Evolutionary conservation across 2,329 filamentous ascomycete genomes (phyloP), one percentile per base, ranked within the genome.

Genomic region (Claviceps pazoutovae): DNA sequence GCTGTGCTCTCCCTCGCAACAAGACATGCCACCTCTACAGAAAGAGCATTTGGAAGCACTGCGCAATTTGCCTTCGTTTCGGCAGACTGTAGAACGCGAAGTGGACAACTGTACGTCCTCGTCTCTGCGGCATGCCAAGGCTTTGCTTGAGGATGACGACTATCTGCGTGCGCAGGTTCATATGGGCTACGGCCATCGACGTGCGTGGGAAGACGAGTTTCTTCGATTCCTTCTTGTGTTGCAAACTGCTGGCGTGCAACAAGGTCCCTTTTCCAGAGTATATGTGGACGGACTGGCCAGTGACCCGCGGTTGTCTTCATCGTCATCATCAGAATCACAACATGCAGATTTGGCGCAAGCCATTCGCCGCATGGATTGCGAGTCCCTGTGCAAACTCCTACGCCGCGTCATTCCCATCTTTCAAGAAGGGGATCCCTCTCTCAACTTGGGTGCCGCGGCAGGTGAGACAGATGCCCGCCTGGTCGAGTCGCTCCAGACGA

Each of bases 61-160:
- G 7, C 78, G 86, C 38, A 83, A 78, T 53, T 67, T 88, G 17
- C 73, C 78, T 2, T 91, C 87, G 2, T 90, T 90, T 59, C 78
- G 73, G 50, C 65, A 62, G n/a, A 63, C 70, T 36, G 68, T 82
- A 7, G 78, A 83, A 58, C 59, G 58, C 4, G 62, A 69, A 3
- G 59, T 82, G 7, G 67, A 74, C 17, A 66, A 66, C 8, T 64
- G 69, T 11, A 62, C 70, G n/a, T 51, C 69, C 5, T 59, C 63
- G 23, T 66, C 68, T 43, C 73, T 81, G 14, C 71, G 71, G 37
- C 58, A 64, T 47, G 67, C 67, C 34, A 61, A 60, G 53, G 65
- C 66, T 6, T 63, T 88, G 19, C 68, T 90, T 1, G 72, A 82
- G n/a, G 74, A 80, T 13, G 75, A 88, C 54, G 62, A 69, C 2